Conservation (phyloP, 345 rosid genomes). For the Erodium maritimum region DNA sequence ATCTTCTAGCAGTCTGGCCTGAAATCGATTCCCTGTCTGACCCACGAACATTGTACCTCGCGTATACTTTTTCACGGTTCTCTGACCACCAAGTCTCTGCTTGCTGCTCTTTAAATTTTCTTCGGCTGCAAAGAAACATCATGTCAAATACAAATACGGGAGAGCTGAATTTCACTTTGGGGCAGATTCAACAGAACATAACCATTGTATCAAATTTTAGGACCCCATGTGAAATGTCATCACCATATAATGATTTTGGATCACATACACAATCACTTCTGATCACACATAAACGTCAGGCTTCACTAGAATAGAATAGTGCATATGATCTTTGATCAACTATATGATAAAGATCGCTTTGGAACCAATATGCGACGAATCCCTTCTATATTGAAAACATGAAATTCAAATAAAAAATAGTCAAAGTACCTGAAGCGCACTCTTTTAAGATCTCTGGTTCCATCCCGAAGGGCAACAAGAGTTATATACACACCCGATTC, state of each 20-base stretch:
- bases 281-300: no score
- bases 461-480: slow-evolving; percentile 69
- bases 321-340: neutral
- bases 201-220: no score
- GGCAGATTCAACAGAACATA: neutral
- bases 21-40: slow-evolving; percentile 55
- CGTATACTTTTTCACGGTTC: slow-evolving; percentile 88
- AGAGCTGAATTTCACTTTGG: neutral
- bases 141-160: no score
- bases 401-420: neutral
- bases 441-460: slow-evolving; percentile 95
- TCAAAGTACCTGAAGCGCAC: slow-evolving; percentile 86
- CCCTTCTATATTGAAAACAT: neutral
- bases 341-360: neutral
- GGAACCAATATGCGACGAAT: no score
- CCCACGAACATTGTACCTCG: slow-evolving; percentile 64
- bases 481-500: slow-evolving; percentile 96
- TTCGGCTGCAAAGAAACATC: slow-evolving; percentile 39
- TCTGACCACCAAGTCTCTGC: slow-evolving; percentile 98
- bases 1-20: slow-evolving; percentile 39
- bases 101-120: slow-evolving; percentile 90
- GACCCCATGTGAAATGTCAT: no score
- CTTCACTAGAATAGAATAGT: neutral
- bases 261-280: no score
- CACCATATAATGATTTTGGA: no score